Evolutionary conservation across 2,329 filamentous ascomycete genomes (phyloP).

Genomic region (Pseudogymnoascus sp.): DNA sequence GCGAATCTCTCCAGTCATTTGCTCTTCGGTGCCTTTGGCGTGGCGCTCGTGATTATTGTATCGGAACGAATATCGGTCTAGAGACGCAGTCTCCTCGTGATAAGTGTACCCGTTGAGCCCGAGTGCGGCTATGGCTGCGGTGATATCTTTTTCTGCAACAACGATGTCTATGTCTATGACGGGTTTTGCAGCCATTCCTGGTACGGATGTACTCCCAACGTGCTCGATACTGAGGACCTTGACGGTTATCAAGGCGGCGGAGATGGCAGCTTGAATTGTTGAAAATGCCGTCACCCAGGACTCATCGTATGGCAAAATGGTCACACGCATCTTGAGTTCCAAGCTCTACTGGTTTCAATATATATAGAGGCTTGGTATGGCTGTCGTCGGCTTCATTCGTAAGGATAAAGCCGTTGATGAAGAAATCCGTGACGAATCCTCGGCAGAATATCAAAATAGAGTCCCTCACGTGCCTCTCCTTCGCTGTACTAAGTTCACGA

Average conservation of each 20-base stretch:
- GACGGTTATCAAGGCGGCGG: conserved; percentile 9
- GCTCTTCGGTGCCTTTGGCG: neutral
- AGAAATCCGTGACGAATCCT: neutral
- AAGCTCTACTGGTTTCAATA: neutral
- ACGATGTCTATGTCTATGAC: conserved; percentile 47
- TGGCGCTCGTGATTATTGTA: conserved; percentile 18
- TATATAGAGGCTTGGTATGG: neutral
- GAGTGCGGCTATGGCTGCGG: conserved; percentile 26
- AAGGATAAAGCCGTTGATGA: neutral
- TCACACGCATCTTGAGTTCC: conserved; percentile 13
- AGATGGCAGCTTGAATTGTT: conserved; percentile 10
- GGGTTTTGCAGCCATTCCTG: conserved; percentile 42
- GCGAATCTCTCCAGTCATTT: conserved; percentile 15
- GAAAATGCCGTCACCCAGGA: conserved; percentile 15
- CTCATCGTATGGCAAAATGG: conserved; percentile 15
- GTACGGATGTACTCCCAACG: conserved; percentile 45
- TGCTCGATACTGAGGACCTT: conserved; percentile 33
- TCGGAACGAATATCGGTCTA: conserved; percentile 30
- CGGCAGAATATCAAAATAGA: neutral
- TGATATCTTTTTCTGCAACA: conserved; percentile 27
- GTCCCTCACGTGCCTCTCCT: neutral
- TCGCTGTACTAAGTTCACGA: neutral
- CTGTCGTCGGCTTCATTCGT: neutral
- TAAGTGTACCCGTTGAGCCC: conserved; percentile 29
- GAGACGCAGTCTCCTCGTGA: conserved; percentile 31